These are phyloP conservation scores for Chiua virens DNA, from an alignment of 768 basidiomycete genomes.

Conservation along the genomic window DNA sequence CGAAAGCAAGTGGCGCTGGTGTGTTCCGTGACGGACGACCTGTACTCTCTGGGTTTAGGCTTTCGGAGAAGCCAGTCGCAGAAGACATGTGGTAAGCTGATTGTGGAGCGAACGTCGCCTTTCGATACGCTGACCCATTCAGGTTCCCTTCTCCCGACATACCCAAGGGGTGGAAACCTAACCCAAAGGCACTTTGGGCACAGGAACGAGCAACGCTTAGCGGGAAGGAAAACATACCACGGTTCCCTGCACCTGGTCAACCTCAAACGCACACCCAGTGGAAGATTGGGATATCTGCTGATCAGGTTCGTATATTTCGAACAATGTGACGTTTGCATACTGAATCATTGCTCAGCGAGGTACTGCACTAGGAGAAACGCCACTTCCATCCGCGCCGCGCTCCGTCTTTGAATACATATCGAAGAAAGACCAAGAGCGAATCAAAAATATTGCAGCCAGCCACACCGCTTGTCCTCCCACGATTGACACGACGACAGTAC, in stretches of 20 bases:
- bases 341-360: slow-evolving; percentile 62
- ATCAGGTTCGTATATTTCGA: slow-evolving; percentile 53
- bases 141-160: slow-evolving; percentile 87
- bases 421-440: slow-evolving; percentile 84
- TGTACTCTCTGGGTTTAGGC: slow-evolving; percentile 73
- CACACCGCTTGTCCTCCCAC: slow-evolving; percentile 25
- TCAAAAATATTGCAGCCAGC: slow-evolving; percentile 55
- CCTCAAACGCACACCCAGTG: slow-evolving; percentile 46
- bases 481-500: slow-evolving; percentile 26
- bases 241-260: slow-evolving; percentile 20
- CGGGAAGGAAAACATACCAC: slow-evolving; percentile 47
- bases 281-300: slow-evolving; percentile 65
- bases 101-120: slow-evolving; percentile 8
- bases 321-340: background rate
- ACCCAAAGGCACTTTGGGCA: slow-evolving; percentile 79
- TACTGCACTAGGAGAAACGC: slow-evolving; percentile 76
- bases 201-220: slow-evolving; percentile 35
- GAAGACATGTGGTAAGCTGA: slow-evolving; percentile 66
- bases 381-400: slow-evolving; percentile 62
- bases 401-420: slow-evolving; percentile 97
- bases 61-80: slow-evolving; percentile 63
- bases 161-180: slow-evolving; percentile 81
- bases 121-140: slow-evolving; percentile 12
- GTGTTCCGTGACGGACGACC: slow-evolving; percentile 75
- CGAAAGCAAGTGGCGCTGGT: slow-evolving; percentile 1